These are phyloP conservation scores for Skeletonema marinoi DNA, from an alignment of 108 stramenopile species.

Conservation along the genomic window DNA sequence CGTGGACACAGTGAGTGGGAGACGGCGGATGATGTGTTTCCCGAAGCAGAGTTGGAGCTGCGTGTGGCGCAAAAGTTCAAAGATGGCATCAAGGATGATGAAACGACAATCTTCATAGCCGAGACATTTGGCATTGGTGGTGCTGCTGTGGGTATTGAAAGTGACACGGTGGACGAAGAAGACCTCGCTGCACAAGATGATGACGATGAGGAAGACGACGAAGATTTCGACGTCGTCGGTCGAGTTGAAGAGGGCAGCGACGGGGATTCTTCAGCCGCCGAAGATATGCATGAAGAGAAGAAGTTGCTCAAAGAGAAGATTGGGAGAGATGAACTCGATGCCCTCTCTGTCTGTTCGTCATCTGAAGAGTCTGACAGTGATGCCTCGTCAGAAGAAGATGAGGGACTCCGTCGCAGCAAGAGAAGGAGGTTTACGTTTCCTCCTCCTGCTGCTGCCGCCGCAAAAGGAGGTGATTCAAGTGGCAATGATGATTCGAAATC, in stretches of 20 bases:
- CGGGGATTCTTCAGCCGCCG: conserved; percentile 36
- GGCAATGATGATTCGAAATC: conserved; percentile 9
- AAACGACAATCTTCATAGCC: conserved; percentile 48
- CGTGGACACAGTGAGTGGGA: conserved; percentile 60
- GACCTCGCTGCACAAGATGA: conserved; percentile 34
- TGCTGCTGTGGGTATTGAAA: neutral
- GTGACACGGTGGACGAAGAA: neutral
- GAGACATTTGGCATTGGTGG: conserved; percentile 50
- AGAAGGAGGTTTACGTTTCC: conserved; percentile 6
- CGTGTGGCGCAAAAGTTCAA: conserved; percentile 54
- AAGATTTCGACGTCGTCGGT: conserved; percentile 47
- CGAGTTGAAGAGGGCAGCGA: conserved; percentile 24
- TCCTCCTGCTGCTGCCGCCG: too few species aligned
- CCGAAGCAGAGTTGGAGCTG: conserved; percentile 66
- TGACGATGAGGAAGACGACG: conserved; percentile 53
- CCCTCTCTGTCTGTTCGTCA: conserved; percentile 54
- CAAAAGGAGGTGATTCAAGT: neutral
- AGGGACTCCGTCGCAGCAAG: conserved; percentile 15
- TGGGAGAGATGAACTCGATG: conserved; percentile 71
- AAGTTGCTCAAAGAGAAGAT: conserved; percentile 58
- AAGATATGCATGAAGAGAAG: conserved; percentile 45
- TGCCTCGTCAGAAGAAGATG: neutral
- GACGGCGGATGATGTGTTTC: conserved; percentile 73
- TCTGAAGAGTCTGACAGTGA: conserved; percentile 24
- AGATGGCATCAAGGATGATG: conserved; percentile 57